phyloP scores from a whole-genome alignment of 2,329 filamentous ascomycete genomes.

The Fusarium gaditjirri region DNA sequence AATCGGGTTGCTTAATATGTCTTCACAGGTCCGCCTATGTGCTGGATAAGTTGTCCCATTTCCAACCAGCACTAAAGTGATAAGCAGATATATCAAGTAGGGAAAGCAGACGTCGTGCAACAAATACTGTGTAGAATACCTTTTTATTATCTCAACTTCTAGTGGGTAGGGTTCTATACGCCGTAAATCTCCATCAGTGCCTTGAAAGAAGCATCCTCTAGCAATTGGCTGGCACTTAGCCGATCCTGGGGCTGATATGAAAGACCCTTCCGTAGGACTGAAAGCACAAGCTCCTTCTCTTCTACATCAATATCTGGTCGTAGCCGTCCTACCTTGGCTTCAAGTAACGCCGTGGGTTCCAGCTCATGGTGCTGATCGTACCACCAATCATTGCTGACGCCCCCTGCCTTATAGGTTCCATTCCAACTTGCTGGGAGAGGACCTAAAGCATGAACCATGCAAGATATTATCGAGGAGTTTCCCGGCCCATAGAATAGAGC shows the following conservation, averaged over 20 bases:
- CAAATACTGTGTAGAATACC: too few relatives aligned
- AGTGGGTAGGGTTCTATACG: rapidly evolving
- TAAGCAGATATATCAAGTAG: too few relatives aligned
- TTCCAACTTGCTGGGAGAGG: rapidly evolving
- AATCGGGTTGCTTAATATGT: rapidly evolving
- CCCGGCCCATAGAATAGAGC: not conserved
- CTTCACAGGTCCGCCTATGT: too few relatives aligned
- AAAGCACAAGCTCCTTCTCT: not conserved
- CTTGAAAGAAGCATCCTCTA: not conserved
- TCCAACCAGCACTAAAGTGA: too few relatives aligned
- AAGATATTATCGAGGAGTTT: not conserved
- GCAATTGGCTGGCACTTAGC: not conserved
- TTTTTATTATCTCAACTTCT: not conserved
- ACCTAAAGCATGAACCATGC: rapidly evolving
- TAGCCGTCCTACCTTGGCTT: not conserved
- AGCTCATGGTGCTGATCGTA: not conserved
- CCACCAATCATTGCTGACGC: rapidly evolving
- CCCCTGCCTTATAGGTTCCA: not conserved
- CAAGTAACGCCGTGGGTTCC: not conserved
- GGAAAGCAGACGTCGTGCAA: too few relatives aligned
- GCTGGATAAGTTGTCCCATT: too few relatives aligned
- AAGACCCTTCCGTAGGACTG: rapidly evolving
- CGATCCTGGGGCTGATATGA: not conserved
- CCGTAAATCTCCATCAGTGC: rapidly evolving
- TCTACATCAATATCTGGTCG: rapidly evolving